Evolutionary conservation across 352 stramenopile genomes (phyloP).

Genomic region (Pythium monospermum): DNA sequence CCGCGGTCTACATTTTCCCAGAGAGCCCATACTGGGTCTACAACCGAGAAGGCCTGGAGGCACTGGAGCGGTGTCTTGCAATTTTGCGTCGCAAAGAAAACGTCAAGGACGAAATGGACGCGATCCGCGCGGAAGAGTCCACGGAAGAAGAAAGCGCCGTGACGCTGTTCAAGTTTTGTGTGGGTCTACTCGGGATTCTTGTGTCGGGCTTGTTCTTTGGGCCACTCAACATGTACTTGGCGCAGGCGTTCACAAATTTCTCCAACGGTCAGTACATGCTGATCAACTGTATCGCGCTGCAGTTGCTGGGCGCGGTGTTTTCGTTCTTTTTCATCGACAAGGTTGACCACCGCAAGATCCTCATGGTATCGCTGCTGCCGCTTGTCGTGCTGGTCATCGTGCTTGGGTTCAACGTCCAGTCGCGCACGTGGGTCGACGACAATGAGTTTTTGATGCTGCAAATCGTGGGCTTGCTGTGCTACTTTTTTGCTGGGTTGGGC

Average conservation of each 20-base stretch:
- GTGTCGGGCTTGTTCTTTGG: slow-evolving; percentile 59
- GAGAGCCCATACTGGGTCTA: slow-evolving; percentile 86
- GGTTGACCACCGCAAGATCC: slow-evolving; percentile 66
- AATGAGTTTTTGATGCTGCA: slow-evolving; percentile 61
- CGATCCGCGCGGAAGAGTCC: slow-evolving; percentile 71
- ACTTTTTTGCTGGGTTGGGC: slow-evolving; percentile 77
- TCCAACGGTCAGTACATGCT: slow-evolving; percentile 74
- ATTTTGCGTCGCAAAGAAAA: slow-evolving; percentile 74
- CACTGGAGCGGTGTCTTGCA: slow-evolving; percentile 61
- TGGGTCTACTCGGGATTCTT: slow-evolving; percentile 65
- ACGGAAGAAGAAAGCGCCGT: slow-evolving; percentile 28
- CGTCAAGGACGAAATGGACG: slow-evolving; percentile 65
- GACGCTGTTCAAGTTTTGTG: slow-evolving; percentile 55
- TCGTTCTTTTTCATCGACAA: slow-evolving; percentile 87
- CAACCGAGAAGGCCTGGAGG: slow-evolving; percentile 67
- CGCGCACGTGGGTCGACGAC: slow-evolving; percentile 43
- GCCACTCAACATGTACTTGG: slow-evolving; percentile 74
- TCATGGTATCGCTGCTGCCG: slow-evolving; percentile 64
- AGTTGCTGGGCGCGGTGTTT: slow-evolving; percentile 68
- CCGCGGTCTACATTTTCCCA: slow-evolving; percentile 79
- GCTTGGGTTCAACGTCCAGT: slow-evolving; percentile 53
- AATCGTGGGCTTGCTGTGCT: slow-evolving; percentile 60
- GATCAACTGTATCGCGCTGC: slow-evolving; percentile 61
- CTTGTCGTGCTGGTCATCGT: slow-evolving; percentile 34
- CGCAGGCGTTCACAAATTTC: slow-evolving; percentile 50